phyloP scores from a whole-genome alignment of 495 filamentous ascomycete species.

The Xylaria telfairii region DNA sequence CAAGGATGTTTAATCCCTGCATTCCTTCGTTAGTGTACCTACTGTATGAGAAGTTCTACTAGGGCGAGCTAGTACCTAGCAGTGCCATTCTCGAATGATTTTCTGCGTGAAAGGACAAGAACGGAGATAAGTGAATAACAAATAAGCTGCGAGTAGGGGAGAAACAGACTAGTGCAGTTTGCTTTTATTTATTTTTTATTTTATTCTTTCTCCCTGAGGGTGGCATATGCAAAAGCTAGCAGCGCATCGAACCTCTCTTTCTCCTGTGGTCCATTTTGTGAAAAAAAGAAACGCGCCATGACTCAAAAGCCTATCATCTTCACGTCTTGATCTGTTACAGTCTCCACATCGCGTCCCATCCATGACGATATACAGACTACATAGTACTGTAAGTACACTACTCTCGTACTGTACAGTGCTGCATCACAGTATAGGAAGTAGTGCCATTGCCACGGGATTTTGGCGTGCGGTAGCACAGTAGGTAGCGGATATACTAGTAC shows the following conservation, averaged over 20 bases:
- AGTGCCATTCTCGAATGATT: neutral
- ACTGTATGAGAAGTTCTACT: neutral
- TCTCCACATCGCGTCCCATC: constrained; percentile 3
- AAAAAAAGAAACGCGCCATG: neutral
- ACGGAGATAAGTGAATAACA: neutral
- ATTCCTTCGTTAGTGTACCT: neutral
- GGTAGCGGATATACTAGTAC: too few relatives aligned
- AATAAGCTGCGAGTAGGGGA: neutral
- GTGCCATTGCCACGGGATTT: neutral
- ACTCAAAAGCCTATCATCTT: neutral
- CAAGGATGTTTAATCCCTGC: constrained; percentile 8
- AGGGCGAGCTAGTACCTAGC: neutral
- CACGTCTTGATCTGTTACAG: neutral
- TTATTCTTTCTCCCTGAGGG: neutral
- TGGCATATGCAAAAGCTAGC: neutral
- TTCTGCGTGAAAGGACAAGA: neutral
- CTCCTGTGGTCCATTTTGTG: neutral
- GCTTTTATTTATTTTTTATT: too few relatives aligned
- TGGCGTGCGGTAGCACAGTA: too few relatives aligned
- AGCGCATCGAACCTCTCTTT: neutral
- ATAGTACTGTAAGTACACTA: too few relatives aligned
- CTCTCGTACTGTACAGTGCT: neutral
- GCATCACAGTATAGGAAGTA: neutral
- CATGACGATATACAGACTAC: too few relatives aligned
- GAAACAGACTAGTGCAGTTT: too few relatives aligned